Evolutionary conservation across 176 grass and related monocot genomes (phyloP), one percentile per base, ranked within the genome.

Genomic region (Zoysia japonica): DNA sequence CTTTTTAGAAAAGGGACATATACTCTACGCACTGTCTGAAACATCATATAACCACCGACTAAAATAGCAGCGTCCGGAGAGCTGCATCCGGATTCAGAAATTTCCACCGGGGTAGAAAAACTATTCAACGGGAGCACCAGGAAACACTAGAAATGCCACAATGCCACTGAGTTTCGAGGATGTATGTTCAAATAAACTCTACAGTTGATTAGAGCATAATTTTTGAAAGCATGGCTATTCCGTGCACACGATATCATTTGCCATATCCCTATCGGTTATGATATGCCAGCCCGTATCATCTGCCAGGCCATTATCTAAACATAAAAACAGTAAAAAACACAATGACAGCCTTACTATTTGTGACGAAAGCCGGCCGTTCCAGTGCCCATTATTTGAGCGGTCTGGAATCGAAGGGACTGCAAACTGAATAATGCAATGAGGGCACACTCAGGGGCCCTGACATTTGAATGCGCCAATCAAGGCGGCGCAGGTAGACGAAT

Each of bases 401-500:
- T 68, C 68, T 59, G 11, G 65, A 45, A 46, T 51, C 44, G 40
- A 51, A 36, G 38, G 5, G 40, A 28, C 28, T 28, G 28, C 28
- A 28, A 28, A 28, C 28, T 28, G 28, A 76, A 77, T 78, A 63
- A 82, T 71, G 71, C 77, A 80, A 43, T 20, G 40, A 5, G 11
- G 85, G 28, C 65, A 66, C 28, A 67, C 42, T 77, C 66, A 35
- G 49, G 48, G 5, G 7, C 17, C 62, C 5, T 47, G 47, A 55
- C 47, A 65, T 70, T 77, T 71, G 56, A 47, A 54, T 87, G 66
- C 67, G 5, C 45, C 70, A 72, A 75, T 70, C 28, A 78, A 55
- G 65, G 48, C 49, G 42, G 42, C 65, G 46, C 40, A 64, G 9
- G 60, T 7, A 60, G 54, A 76, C 73, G 57, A 78, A 78, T 55